Conservation (phyloP, 257 asterid genomes). For the Ophiorrhiza pumila region DNA sequence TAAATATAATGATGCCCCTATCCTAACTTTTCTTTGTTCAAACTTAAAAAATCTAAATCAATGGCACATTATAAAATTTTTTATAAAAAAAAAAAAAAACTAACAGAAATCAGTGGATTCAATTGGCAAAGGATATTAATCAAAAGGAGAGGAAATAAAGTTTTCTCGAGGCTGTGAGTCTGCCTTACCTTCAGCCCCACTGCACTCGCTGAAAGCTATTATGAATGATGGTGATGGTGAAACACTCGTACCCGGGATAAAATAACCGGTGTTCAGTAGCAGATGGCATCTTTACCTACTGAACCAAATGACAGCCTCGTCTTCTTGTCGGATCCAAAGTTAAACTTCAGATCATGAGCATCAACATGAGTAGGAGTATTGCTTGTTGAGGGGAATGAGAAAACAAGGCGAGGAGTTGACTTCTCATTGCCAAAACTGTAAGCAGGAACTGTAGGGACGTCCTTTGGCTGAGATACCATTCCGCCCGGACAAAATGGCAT, state of each 20-base stretch:
- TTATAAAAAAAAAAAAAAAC: background rate
- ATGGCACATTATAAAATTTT: no score
- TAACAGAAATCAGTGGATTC: background rate
- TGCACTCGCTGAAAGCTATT: background rate
- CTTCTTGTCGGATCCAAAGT: slow-evolving; percentile 65
- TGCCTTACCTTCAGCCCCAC: background rate
- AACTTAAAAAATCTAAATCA: background rate
- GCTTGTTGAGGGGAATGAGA: slow-evolving; percentile 75
- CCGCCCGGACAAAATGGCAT: slow-evolving; percentile 43
- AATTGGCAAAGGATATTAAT: background rate
- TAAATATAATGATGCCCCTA: background rate
- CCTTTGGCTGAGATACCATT: slow-evolving; percentile 31
- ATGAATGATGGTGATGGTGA: background rate
- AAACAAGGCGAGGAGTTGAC: slow-evolving; percentile 44
- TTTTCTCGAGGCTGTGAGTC: background rate
- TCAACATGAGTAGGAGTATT: slow-evolving; percentile 29
- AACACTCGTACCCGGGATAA: background rate
- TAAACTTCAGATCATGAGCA: slow-evolving; percentile 55
- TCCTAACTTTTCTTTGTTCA: background rate
- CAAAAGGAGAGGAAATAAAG: background rate
- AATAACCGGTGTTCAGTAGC: slow-evolving; percentile 32
- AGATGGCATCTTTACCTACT: slow-evolving; percentile 46
- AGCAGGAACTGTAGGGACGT: slow-evolving; percentile 40
- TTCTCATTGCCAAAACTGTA: slow-evolving; percentile 56
- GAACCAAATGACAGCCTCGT: slow-evolving; percentile 58